Evolutionary conservation across 176 grass and related monocot species (phyloP).

Genomic region (Typha latifolia): DNA sequence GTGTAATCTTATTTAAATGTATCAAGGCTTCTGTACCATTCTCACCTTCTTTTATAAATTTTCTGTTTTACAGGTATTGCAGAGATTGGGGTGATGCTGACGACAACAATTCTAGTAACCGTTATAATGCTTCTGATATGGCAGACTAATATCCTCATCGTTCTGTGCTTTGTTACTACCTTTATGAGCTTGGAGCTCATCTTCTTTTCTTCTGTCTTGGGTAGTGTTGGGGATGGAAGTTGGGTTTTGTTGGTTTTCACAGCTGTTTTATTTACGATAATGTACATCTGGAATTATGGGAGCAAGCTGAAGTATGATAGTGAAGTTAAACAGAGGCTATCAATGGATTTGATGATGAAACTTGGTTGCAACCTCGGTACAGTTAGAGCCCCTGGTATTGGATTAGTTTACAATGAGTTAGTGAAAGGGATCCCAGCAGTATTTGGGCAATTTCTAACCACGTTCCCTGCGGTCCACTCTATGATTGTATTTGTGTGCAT

Average conservation of each 20-base stretch:
- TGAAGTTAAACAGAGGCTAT: conserved; percentile 80
- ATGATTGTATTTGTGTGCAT: conserved; percentile 92
- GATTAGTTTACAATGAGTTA: conserved; percentile 73
- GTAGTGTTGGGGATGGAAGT: conserved; percentile 90
- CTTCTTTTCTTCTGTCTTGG: conserved; percentile 80
- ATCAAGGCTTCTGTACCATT: not conserved
- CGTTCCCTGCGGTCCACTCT: conserved; percentile 90
- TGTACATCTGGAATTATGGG: conserved; percentile 94
- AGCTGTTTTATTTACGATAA: conserved; percentile 53
- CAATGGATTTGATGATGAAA: conserved; percentile 77
- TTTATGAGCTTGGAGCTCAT: conserved; percentile 68
- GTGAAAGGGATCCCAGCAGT: conserved; percentile 91
- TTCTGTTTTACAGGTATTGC: conserved; percentile 55
- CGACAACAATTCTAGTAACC: conserved; percentile 73
- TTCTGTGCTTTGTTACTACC: conserved; percentile 54
- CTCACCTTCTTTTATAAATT: not conserved
- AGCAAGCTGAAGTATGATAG: conserved; percentile 90
- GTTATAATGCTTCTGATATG: conserved; percentile 99
- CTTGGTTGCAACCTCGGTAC: conserved; percentile 89
- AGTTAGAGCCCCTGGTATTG: conserved; percentile 84
- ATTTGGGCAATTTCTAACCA: conserved; percentile 89
- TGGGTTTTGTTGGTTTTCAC: conserved; percentile 70
- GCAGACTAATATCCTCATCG: conserved; percentile 53
- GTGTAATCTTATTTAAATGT: too few species aligned
- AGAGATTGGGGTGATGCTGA: conserved; percentile 94